Base-by-base conservation (phyloP, 768 basidiomycete genomes). In the Russula lepida region DNA sequence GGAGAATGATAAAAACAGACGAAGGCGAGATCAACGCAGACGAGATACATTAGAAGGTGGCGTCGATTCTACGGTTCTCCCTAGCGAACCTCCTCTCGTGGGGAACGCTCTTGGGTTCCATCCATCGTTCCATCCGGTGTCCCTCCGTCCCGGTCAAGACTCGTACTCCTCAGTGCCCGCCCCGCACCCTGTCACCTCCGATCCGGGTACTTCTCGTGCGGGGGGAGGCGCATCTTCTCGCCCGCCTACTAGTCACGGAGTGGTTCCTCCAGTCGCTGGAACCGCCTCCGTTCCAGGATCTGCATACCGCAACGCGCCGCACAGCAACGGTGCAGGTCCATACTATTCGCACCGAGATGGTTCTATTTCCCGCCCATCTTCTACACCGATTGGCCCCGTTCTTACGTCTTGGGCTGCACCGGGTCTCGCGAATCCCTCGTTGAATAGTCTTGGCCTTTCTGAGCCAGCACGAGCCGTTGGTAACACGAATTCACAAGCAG, bases 361-460 rank as follows among this genome's bases (percentile, higher is more conserved):
- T 39, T 15, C 30, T 13, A 37, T 44, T 5, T 41, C 47, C 30
- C 62, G 62, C 5, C 56, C 62, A 27, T 63, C 62, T 47, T 64
- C 54, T 15, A 64, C 60, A 13, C 63, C 62, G 13, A 56, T 46
- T n/a, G 54, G 51, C 25, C 54, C 48, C 17, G 23, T 64, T 11
- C 54, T 51, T 23, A 44, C 63, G 21, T 35, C 55, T 8, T 63
- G 63, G 63, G 13, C 8, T 7, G 55, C 51, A 21, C 63, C 59
- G 13, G 54, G 57, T 56, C n/a, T 47, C 21, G 48, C 43, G 28
- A 64, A 56, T 33, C 33, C 59, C 41, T 60, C 63, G 19, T n/a
- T 53, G 41, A 64, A 64, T 21, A 64, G 55, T 39, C 60, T 64
- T 6, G 63, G 63, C 46, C 60, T 64, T 43, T 56, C 63, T 7